These are phyloP conservation scores for Metschnikowia similis DNA, from an alignment of 805 yeast species.

Conservation along the genomic window DNA sequence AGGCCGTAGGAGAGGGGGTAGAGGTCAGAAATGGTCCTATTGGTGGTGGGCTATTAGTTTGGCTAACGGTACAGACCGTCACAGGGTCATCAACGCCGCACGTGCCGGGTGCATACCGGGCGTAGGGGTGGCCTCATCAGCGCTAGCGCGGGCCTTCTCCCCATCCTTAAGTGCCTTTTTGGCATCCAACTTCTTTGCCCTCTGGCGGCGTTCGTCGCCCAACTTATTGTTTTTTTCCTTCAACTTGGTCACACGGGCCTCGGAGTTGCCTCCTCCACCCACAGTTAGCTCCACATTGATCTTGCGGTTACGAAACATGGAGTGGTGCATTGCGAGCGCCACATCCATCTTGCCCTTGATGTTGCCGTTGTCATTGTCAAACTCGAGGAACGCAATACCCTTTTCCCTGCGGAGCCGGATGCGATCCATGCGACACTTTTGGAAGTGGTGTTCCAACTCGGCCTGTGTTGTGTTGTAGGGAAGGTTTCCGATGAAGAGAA, in stretches of 20 bases:
- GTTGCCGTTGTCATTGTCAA: constrained; percentile 52
- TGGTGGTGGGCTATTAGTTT: too few relatives aligned
- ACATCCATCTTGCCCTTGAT: constrained; percentile 78
- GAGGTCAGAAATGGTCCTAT: too few relatives aligned
- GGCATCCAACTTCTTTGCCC: constrained; percentile 47
- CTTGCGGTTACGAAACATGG: constrained; percentile 61
- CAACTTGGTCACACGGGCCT: constrained; percentile 58
- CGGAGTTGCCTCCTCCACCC: constrained; percentile 95
- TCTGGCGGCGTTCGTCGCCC: constrained; percentile 61
- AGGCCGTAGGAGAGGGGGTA: too few relatives aligned
- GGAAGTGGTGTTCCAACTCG: constrained; percentile 68
- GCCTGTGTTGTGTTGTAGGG: constrained; percentile 66
- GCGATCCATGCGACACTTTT: constrained; percentile 64
- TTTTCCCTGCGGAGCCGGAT: constrained; percentile 78
- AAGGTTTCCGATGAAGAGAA: constrained; percentile 86
- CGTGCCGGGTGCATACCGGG: constrained; percentile 63
- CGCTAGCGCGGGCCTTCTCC: constrained; percentile 21
- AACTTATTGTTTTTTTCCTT: constrained; percentile 74
- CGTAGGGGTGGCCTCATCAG: too few relatives aligned
- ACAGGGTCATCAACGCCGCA: constrained; percentile 41
- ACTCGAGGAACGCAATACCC: constrained; percentile 91
- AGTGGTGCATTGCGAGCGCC: constrained; percentile 82
- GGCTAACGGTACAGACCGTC: too few relatives aligned
- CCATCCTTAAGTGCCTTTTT: constrained; percentile 23
- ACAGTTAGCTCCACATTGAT: constrained; percentile 96